Evolutionary conservation across 176 grass and related monocot species (phyloP), one percentile per base, ranked within the genome.

Genomic region (Aegilops sharonensis): DNA sequence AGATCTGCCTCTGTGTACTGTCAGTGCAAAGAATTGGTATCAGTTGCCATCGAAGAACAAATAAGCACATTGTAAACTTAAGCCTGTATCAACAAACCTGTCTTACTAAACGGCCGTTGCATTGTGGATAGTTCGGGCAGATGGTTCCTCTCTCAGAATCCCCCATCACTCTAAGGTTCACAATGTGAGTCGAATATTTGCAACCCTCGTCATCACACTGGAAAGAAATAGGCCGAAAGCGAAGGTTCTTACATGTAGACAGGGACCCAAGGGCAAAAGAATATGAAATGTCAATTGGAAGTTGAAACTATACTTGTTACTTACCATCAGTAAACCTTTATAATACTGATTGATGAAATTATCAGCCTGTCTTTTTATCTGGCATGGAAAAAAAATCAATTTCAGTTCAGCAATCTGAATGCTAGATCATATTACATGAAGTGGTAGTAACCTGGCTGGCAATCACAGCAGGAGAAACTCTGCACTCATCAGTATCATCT

Each of bases 361-460:
- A 81, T 99, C 97, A 87, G 89, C 94, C 78, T 94, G 94, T 61
- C 97, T 94, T 91, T 99, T 99, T 61, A 97, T 90, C 94, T 99
- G 82, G 81, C 48, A 77, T 85, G 35, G 25, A 90, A 30, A 50
- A 50, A 35, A 79, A 81, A n/a, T 63, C 47, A 40, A 74, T 64
- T 72, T 77, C 35, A 86, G 42, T 74, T 71, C 23, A 82, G 63
- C 59, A 65, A 64, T 72, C 65, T 20, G 32, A 64, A 83, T 87
- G 64, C 43, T 66, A 35, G 5, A 62, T 42, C 39, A 30, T 47
- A 70, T 57, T 48, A 72, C 52, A 34, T 64, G 36, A 52, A 79
- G 25, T 30, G 30, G 21, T 64, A 73, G 39, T 75, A 63, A 99
- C 97, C 97, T 99, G 97, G 64, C 97, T 99, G 45, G 94, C 89